Percentiles rank a stretch among this genome's conserved stretches.
Conservation (phyloP, 176 grass and related monocot species). For the Carex littledalei region DNA sequence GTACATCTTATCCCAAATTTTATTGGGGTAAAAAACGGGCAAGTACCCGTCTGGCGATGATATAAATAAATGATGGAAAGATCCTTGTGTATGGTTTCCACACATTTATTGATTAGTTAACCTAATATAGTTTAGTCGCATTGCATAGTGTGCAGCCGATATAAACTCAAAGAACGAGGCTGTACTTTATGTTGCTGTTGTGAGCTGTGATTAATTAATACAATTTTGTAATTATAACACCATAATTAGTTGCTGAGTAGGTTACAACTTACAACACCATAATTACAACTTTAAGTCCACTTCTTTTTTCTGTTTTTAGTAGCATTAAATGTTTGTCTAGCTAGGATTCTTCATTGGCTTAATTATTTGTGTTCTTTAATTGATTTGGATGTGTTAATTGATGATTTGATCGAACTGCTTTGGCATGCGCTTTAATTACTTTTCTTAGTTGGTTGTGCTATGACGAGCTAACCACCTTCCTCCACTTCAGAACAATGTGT, state of each 20-base stretch:
- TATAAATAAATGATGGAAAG: not conserved
- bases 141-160: not conserved
- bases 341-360: not conserved
- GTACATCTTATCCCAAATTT: no score
- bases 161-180: no score
- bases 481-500: not conserved
- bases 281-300: not conserved
- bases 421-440: not conserved
- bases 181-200: not conserved
- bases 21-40: no score
- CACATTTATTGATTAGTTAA: not conserved
- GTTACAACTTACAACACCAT: not conserved
- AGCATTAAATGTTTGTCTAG: not conserved
- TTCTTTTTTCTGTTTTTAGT: not conserved
- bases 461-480: not conserved
- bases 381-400: conserved; percentile 3
- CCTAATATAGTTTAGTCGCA: not conserved
- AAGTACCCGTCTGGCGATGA: not conserved
- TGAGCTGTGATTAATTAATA: not conserved
- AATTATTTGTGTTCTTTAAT: not conserved
- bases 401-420: not conserved
- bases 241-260: not conserved
- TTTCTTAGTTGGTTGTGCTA: conserved; percentile 1
- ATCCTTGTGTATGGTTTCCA: not conserved
- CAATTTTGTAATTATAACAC: not conserved